A percentile compares a stretch with the other conserved stretches of the same genome.
phyloP scores from a whole-genome alignment of 169 alveolate species.

The Plasmodium adleri region DNA sequence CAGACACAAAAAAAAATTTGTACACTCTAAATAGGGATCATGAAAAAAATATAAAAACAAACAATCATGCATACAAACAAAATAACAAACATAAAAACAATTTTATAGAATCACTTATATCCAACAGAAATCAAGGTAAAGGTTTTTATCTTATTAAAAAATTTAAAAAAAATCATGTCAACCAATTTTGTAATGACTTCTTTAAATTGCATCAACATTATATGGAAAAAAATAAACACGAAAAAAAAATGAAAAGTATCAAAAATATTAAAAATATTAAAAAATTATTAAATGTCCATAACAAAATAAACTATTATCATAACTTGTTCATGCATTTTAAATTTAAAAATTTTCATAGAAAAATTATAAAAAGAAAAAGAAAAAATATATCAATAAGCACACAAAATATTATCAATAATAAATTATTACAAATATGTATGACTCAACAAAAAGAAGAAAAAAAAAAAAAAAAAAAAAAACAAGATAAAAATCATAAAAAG shows the following conservation, averaged over 20 bases:
- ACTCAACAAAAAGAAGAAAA: background rate
- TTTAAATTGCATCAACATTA: conserved; percentile 28
- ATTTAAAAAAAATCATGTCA: conserved; percentile 30
- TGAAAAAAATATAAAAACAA: background rate
- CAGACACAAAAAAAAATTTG: background rate
- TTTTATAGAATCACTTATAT: conserved; percentile 29
- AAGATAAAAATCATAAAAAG: background rate
- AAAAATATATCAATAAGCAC: background rate
- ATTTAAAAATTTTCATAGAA: conserved; percentile 17
- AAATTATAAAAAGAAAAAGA: conserved; percentile 17
- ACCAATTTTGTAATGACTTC: conserved; percentile 37
- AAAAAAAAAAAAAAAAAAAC: background rate
- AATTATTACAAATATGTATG: background rate
- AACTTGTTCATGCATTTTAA: conserved; percentile 15
- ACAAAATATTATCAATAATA: background rate
- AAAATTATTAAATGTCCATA: background rate
- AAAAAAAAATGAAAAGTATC: background rate
- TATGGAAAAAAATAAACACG: conserved; percentile 11
- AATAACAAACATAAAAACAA: background rate
- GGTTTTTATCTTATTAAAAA: conserved; percentile 59
- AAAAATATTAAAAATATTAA: background rate
- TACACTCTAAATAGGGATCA: background rate
- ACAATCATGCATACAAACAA: background rate
- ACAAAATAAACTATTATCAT: background rate
- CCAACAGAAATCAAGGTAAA: conserved; percentile 60